phyloP scores from a whole-genome alignment of 768 basidiomycete genomes.

The Russula sp. region DNA sequence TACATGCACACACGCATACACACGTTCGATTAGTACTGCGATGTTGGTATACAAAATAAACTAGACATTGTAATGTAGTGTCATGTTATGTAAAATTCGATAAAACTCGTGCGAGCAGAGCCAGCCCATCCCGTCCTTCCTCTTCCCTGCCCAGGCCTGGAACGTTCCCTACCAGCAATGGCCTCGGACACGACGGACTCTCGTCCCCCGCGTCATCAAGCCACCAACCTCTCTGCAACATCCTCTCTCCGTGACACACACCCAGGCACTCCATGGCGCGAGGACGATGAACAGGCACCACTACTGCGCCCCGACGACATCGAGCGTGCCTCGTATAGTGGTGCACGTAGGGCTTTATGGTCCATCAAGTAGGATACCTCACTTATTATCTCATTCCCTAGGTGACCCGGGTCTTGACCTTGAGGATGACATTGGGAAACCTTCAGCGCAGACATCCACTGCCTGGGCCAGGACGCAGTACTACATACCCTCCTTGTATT shows the following conservation, averaged over 20 bases:
- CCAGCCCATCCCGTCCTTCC: too few species aligned
- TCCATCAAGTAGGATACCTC: not conserved
- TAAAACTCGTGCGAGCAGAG: too few species aligned
- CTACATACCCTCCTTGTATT: conserved; percentile 68
- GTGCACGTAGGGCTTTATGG: not conserved
- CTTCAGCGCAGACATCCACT: not conserved
- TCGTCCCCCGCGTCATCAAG: not conserved
- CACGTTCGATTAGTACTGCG: too few species aligned
- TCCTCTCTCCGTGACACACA: not conserved
- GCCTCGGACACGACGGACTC: not conserved
- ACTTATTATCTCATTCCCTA: not conserved
- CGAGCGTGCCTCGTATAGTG: conserved; percentile 3
- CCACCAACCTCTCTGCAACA: not conserved
- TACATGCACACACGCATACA: too few species aligned
- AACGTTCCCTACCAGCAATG: conserved; percentile 1
- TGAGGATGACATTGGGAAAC: conserved; percentile 4
- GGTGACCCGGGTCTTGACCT: not conserved
- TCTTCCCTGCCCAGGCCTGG: too few species aligned
- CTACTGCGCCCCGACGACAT: conserved; percentile 8
- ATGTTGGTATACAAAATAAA: too few species aligned
- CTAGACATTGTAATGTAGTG: too few species aligned
- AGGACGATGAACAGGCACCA: conserved; percentile 13
- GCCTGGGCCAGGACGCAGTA: conserved; percentile 51
- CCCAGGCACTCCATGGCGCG: conserved; percentile 11
- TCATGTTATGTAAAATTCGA: too few species aligned